phyloP scores from a whole-genome alignment of 306 rosid species.

The Lagenaria siceraria region DNA sequence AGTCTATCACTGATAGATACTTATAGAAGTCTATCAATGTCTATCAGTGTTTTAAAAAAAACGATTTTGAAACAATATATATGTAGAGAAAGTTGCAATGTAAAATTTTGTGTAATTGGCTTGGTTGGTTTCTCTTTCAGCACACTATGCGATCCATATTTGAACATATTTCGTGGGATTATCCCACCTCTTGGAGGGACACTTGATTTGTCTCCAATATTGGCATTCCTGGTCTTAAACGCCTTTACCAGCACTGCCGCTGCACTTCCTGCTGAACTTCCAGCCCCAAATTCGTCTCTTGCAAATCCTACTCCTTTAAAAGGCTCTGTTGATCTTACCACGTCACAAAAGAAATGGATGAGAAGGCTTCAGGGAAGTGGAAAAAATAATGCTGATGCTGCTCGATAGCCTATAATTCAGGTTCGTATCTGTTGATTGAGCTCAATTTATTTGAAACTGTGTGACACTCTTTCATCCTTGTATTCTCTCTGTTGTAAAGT shows the following conservation, averaged over 20 bases:
- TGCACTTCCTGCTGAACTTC: slow-evolving; percentile 97
- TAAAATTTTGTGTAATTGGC: background rate
- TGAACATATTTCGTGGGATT: slow-evolving; percentile 90
- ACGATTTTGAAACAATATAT: no score
- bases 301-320: slow-evolving; percentile 16
- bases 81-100: background rate
- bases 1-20: no score
- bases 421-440: background rate
- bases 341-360: slow-evolving; percentile 73
- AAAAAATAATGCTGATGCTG: slow-evolving; percentile 21
- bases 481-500: background rate
- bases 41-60: no score
- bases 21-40: no score
- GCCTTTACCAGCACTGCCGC: slow-evolving; percentile 89
- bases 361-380: slow-evolving; percentile 56
- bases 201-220: slow-evolving; percentile 84
- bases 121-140: slow-evolving; percentile 27
- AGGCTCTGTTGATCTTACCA: slow-evolving; percentile 19
- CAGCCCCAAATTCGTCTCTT: slow-evolving; percentile 29
- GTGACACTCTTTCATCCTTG: background rate
- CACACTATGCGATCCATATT: slow-evolving; percentile 86
- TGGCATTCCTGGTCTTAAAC: slow-evolving; percentile 75
- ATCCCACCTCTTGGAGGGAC: slow-evolving; percentile 96
- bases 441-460: background rate
- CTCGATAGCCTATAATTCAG: background rate